Conservation (phyloP, 768 basidiomycete genomes). For the Exsudoporus frostii region DNA sequence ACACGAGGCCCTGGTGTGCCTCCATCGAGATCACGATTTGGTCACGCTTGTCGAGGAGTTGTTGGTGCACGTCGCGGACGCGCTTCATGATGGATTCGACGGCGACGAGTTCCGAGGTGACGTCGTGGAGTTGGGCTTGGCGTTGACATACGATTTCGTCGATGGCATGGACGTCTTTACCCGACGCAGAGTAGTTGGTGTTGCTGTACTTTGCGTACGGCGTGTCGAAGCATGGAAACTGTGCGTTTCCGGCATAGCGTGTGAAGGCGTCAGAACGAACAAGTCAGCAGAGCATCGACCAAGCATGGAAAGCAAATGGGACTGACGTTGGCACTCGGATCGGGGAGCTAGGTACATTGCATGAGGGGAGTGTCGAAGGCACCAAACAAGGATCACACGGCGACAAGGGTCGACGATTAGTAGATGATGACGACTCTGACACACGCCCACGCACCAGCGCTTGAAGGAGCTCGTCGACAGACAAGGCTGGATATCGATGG, state of each 20-base stretch:
- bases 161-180: slow-evolving; percentile 11
- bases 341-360: slow-evolving; percentile 10
- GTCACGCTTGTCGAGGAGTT: slow-evolving; percentile 10
- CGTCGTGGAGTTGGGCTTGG: slow-evolving; percentile 12
- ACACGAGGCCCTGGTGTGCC: slow-evolving; percentile 20
- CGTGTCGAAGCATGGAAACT: slow-evolving; percentile 19
- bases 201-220: slow-evolving; percentile 13
- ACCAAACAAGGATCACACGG: no score
- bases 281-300: neutral
- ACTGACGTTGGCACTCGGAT: slow-evolving; percentile 11
- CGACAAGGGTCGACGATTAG: neutral
- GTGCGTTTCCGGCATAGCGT: neutral
- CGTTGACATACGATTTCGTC: slow-evolving; percentile 13
- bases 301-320: neutral
- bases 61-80: slow-evolving; percentile 5
- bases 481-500: slow-evolving; percentile 9
- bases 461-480: slow-evolving; percentile 10
- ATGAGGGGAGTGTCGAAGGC: neutral
- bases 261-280: neutral
- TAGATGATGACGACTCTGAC: no score
- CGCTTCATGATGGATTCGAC: slow-evolving; percentile 14
- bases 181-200: slow-evolving; percentile 14
- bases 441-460: neutral
- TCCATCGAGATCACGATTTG: slow-evolving; percentile 17
- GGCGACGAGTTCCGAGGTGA: slow-evolving; percentile 8